Percentiles rank a stretch among this genome's conserved stretches.
Evolutionary conservation across 805 yeast genomes (phyloP).

Genomic region (Wickerhamiella siamensis): DNA sequence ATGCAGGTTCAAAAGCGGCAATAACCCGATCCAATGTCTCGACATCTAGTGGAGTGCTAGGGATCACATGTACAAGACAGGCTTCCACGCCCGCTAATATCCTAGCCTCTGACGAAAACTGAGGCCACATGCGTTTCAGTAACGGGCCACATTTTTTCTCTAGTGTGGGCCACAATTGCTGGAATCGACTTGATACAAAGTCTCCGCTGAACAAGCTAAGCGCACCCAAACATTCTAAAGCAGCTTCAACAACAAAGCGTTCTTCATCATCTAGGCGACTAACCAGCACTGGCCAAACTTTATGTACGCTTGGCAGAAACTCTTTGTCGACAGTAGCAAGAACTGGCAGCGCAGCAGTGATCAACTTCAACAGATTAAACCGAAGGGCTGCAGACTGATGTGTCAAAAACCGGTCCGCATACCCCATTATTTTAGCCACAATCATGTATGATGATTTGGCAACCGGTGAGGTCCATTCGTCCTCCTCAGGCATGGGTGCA

Average conservation of each 20-base stretch:
- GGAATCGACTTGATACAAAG: slow-evolving; percentile 26
- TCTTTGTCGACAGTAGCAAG: slow-evolving; percentile 36
- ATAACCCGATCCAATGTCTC: slow-evolving; percentile 7
- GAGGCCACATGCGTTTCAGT: slow-evolving; percentile 12
- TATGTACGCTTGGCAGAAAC: slow-evolving; percentile 38
- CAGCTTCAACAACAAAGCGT: slow-evolving; percentile 20
- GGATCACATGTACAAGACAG: slow-evolving; percentile 4
- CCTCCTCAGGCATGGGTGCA: slow-evolving; percentile 23
- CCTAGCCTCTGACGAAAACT: slow-evolving; percentile 12
- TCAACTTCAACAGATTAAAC: slow-evolving; percentile 40
- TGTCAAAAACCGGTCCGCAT: slow-evolving; percentile 55
- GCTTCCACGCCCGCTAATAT: slow-evolving; percentile 2
- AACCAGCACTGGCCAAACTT: slow-evolving; percentile 36
- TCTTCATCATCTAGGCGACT: slow-evolving; percentile 23
- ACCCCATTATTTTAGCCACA: slow-evolving; percentile 45
- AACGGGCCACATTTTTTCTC: neutral
- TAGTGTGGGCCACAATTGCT: slow-evolving; percentile 13
- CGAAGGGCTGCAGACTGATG: slow-evolving; percentile 49
- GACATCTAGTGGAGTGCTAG: slow-evolving; percentile 4
- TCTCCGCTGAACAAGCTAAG: slow-evolving; percentile 21
- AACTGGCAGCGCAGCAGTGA: slow-evolving; percentile 33
- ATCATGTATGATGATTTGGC: slow-evolving; percentile 46
- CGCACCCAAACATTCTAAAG: slow-evolving; percentile 20
- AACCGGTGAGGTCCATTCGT: slow-evolving; percentile 53
- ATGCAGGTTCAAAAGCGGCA: slow-evolving; percentile 7